phyloP scores from a whole-genome alignment of 345 rosid species.

The Pugionium cornutum region DNA sequence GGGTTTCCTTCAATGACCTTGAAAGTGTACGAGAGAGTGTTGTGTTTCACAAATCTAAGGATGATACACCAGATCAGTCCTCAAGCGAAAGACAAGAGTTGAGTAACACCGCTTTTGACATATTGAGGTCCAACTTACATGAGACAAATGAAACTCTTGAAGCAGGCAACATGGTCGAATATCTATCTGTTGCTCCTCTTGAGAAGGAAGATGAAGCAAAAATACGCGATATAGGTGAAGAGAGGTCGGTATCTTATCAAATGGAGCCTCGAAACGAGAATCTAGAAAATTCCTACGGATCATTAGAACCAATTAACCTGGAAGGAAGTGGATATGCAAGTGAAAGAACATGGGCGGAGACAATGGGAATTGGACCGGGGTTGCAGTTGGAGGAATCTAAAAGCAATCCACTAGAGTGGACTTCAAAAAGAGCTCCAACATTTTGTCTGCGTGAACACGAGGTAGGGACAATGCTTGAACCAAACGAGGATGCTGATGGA shows the following conservation, averaged over 20 bases:
- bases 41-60: neutral
- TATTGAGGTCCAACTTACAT: constrained; percentile 19
- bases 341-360: constrained; percentile 29
- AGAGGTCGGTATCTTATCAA: neutral
- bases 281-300: neutral
- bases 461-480: constrained; percentile 8
- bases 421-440: constrained; percentile 28
- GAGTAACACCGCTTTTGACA: constrained; percentile 10
- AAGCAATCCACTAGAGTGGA: constrained; percentile 27
- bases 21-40: constrained; percentile 16
- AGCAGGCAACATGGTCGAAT: neutral
- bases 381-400: constrained; percentile 25
- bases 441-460: constrained; percentile 22
- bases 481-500: constrained; percentile 8
- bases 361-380: constrained; percentile 30
- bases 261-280: constrained; percentile 20
- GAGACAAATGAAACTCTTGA: constrained; percentile 26
- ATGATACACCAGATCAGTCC: constrained; percentile 22
- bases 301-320: constrained; percentile 10
- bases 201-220: constrained; percentile 6
- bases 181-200: constrained; percentile 3
- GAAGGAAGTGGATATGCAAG: constrained; percentile 12
- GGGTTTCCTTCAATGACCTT: constrained; percentile 22
- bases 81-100: constrained; percentile 22
- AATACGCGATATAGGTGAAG: neutral